phyloP scores from a whole-genome alignment of 2,329 filamentous ascomycete species.

The Neofusicoccum umdonicola region DNA sequence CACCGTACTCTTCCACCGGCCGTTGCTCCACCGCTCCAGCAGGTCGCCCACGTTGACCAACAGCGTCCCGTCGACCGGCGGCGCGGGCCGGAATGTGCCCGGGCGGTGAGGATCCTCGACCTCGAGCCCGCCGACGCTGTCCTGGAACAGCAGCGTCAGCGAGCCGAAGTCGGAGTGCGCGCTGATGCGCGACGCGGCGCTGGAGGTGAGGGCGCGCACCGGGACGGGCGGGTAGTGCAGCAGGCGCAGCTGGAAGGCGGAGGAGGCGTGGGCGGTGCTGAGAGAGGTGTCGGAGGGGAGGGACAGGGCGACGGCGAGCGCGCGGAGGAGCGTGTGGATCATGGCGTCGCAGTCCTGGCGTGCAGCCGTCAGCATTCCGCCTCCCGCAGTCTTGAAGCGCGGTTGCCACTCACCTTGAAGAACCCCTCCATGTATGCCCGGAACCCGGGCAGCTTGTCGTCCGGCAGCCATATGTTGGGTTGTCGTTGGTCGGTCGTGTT shows the following conservation, averaged over 20 bases:
- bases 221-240: constrained; percentile 41
- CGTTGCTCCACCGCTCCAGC: constrained; percentile 40
- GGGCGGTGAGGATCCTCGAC: constrained; percentile 31
- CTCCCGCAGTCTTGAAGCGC: too few species aligned
- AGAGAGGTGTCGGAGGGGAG: constrained; percentile 22
- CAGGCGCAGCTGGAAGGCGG: constrained; percentile 35
- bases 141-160: constrained; percentile 44
- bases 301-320: constrained; percentile 28
- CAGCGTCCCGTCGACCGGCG: constrained; percentile 32
- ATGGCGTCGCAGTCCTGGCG: background rate
- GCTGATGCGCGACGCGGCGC: constrained; percentile 34
- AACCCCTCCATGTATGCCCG: constrained; percentile 27
- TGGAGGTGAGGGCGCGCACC: constrained; percentile 24
- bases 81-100: constrained; percentile 30
- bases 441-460: constrained; percentile 40
- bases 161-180: constrained; percentile 45
- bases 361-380: too few species aligned
- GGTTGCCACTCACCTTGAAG: constrained; percentile 23
- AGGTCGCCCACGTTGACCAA: constrained; percentile 43
- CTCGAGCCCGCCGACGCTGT: constrained; percentile 41
- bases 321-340: constrained; percentile 27
- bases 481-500: constrained; percentile 29
- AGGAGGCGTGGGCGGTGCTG: constrained; percentile 25
- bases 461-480: constrained; percentile 43
- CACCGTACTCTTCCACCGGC: constrained; percentile 37